Evolutionary conservation across 306 rosid genomes (phyloP).

Genomic region (Alnus rubra): DNA sequence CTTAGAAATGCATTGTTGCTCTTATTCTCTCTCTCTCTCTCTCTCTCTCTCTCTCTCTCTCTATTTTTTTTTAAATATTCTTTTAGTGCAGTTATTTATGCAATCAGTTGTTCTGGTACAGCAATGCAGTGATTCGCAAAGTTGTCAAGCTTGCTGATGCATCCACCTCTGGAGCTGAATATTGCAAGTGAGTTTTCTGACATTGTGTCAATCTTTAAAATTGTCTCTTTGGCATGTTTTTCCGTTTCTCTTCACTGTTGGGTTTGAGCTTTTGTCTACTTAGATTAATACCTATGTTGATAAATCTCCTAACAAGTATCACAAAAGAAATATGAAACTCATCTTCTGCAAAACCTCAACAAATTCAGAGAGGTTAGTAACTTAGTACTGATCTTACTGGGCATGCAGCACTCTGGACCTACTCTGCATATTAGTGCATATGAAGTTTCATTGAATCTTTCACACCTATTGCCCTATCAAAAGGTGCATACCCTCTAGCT

Average conservation of each 20-base stretch:
- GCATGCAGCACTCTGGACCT: not conserved
- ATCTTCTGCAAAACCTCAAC: not conserved
- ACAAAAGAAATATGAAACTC: not conserved
- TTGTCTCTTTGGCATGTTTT: not conserved
- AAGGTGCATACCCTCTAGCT: not conserved
- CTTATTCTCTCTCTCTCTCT: not conserved
- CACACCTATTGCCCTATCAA: not conserved
- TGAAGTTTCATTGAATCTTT: not conserved
- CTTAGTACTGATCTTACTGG: not conserved
- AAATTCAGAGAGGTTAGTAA: not conserved
- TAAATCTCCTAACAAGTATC: not conserved
- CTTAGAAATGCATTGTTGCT: not conserved
- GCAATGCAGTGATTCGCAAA: slow-evolving; percentile 74
- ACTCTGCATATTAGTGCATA: not conserved
- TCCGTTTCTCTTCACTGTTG: not conserved
- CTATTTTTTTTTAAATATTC: not conserved
- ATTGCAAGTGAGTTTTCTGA: slow-evolving; percentile 65
- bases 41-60: not conserved
- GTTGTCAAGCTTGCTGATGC: slow-evolving; percentile 63
- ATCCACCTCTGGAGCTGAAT: slow-evolving; percentile 61
- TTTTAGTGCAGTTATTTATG: slow-evolving; percentile 5
- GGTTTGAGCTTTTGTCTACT: slow-evolving; percentile 10
- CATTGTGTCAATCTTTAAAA: not conserved
- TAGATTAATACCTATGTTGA: not conserved
- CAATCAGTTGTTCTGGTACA: slow-evolving; percentile 43